Base-by-base conservation (phyloP, 23 red algal species). In the Gracilariopsis chorda region DNA sequence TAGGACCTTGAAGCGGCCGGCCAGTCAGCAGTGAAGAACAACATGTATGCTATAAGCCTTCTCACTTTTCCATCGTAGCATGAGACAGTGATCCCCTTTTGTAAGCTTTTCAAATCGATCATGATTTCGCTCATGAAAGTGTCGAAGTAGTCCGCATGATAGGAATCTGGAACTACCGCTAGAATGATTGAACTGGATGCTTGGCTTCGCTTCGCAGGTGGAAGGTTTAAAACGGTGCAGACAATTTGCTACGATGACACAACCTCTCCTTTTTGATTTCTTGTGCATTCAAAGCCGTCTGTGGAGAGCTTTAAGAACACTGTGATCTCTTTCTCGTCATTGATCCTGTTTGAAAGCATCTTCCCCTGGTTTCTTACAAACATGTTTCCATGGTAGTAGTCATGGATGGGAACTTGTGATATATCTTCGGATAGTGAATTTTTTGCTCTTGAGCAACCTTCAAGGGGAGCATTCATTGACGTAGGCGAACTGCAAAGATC, bases 371-470 rank as follows among this genome's bases (percentile, higher is more conserved):
- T 49, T 37, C 72, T 48, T 2, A 49, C 45, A 7, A 77, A 77
- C 1, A 77, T 52, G 7, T 49, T 52, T 5, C 72, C 72, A 55
- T 77, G 45, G 30, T 77, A 77, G 72, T 77, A 52, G 20, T 77
- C 72, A 28, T 77, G 48, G 24, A 77, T 5, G 17, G 2, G 4
- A 19, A 17, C 41, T 12, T 40, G 1, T 19, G 34, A 64, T 34
- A 4, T 64, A 33, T 68, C 62, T 40, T 40, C 13, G 3, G 62
- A 68, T 0, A 68, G 62, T 30, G 62, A 62, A 24, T 29, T 28
- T 29, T 62, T 62, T 7, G 57, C 57, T 62, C 57, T 30, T 1
- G 34, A 28, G 7, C 62, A 68, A 68, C 62, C 62, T 41, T 17
- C 62, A 7, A 68, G 2, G 8, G 21, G 33, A 2, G 33, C 62